Evolutionary conservation across 768 basidiomycete species (phyloP), one percentile per base, ranked within the genome.

Genomic region (Sutorius australiensis): DNA sequence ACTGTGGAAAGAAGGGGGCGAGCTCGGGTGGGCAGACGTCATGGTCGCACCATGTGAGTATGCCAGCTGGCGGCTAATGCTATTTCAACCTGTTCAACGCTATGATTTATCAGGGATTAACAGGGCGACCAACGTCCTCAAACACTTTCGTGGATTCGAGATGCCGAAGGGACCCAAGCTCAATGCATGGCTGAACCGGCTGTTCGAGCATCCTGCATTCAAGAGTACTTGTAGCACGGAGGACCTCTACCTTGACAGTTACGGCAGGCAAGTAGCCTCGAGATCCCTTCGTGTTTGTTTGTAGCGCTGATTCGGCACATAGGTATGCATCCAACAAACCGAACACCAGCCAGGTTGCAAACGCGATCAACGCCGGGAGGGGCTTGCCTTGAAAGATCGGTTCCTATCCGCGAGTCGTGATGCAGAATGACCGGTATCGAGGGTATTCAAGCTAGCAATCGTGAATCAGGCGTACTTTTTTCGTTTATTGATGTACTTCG

Each of bases 321-420:
- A 89, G 87, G 62, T 89, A 89, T 61, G 87, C 87, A 0, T 84
- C 81, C 62, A 90, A 90, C 61, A 75, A 86, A 30, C 85, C 87
- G 3, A 85, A 88, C 62, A 88, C 87, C 5, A 87, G 86, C 59
- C 83, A 84, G 60, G 84, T 87, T 11, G 87, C 86, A 6, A 82
- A 80, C 57, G 87, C 87, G 5, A 89, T 89, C 59, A 89, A 89
- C 54, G 67, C 79, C 7, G 87, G 86, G 19, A 76, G 73, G 46
- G 77, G 72, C 0, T 68, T 89, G 30, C 87, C 87, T 48, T 89
- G 71, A 83, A 4, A 4, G 4, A 24, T 24, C 24, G 24, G 24
- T 4, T 50, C 5, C 7, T 32, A 11, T n/a, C 14, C 12, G 32
- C 31, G n/a, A 37, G 28, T 3, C 16, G 16, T 3, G 11, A 16